A percentile compares a stretch with the other conserved stretches of the same genome.
These are phyloP conservation scores for Apophysomyces elegans DNA, from an alignment of 371 early-diverging fungal species.

Conservation along the genomic window DNA sequence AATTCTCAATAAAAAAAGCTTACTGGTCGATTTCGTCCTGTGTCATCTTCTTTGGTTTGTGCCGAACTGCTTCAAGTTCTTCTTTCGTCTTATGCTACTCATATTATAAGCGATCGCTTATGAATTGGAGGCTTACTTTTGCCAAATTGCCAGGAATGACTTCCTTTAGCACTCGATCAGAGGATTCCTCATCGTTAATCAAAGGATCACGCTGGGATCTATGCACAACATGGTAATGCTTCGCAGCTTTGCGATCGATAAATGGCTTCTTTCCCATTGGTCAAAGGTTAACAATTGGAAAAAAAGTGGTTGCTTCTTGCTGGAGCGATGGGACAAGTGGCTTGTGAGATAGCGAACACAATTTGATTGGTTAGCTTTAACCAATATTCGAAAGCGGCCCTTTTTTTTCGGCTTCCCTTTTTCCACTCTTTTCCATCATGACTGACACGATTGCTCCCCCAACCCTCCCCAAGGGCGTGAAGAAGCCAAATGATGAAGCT, in stretches of 20 bases:
- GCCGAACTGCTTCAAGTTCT: conserved; percentile 39
- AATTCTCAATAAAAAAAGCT: conserved; percentile 1
- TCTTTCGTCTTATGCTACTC: conserved; percentile 45
- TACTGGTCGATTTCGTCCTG: conserved; percentile 59
- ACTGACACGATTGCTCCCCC: conserved; percentile 30
- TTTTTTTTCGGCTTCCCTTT: conserved; percentile 5
- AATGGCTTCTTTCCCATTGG: conserved; percentile 81
- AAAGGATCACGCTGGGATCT: conserved; percentile 95
- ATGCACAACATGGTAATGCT: conserved; percentile 90
- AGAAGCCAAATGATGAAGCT: conserved; percentile 59
- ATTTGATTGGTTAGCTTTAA: neutral
- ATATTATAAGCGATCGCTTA: neutral
- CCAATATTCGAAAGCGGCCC: conserved; percentile 8
- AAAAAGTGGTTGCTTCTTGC: conserved; percentile 10
- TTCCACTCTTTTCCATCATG: conserved; percentile 20
- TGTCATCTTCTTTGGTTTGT: conserved; percentile 38
- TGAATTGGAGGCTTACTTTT: conserved; percentile 43
- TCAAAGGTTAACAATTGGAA: conserved; percentile 9
- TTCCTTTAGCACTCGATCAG: conserved; percentile 84
- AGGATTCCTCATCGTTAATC: conserved; percentile 80
- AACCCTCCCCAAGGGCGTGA: conserved; percentile 40
- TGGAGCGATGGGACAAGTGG: conserved; percentile 7
- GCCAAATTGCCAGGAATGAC: conserved; percentile 71
- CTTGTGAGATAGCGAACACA: neutral
- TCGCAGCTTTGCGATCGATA: conserved; percentile 85